Evolutionary conservation across 306 rosid genomes (phyloP), one percentile per base, ranked within the genome.

Genomic region (Prinsepia uniflora): DNA sequence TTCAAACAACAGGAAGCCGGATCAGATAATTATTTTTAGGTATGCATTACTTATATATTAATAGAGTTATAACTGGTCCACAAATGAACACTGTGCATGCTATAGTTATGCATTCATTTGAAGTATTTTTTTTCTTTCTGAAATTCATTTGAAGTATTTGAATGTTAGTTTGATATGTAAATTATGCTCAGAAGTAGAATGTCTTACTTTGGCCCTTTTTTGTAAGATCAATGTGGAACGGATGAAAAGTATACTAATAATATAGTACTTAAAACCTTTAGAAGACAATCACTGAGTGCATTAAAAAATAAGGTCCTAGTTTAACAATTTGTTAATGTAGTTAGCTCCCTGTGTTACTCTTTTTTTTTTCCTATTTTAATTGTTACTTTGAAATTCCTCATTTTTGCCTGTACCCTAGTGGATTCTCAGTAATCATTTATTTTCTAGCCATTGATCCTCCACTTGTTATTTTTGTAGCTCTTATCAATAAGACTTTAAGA

Each of bases 1-100:
- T 75, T 94, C 98, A 9, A 87, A 84, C 11, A 75, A 78, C 67
- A 70, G 86, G 24, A 90, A 87, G 45, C 98, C 97, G 0, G 92
- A 90, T 0, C 96, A 94, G 72, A 87, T 94, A 12, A 89, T 94
- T 15, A 89, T 94, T 46, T 94, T 94, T 87, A 94, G 98, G 98
- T 87, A 58, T 54, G 6, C 24, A 30, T 40, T 71, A 47, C 11
- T 11, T 19, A 6, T 20, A 57, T 0, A 30, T 13, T 58, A 14
- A 19, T 7, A 5, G 44, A 39, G 6, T 3, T 19, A 20, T 41
- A 8, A 11, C 8, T n/a, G 19, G 2, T 18, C 8, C 10, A n/a
- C 4, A 15, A 1, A 6, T 0, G 56, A 52, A 52, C 56, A 52
- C 10, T 48, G 53, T 48, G n/a, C 1, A 14, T 6, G 18, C 6